A percentile compares a stretch with the other conserved stretches of the same genome.
Conservation (phyloP, 2,329 filamentous ascomycete genomes). For the Paraconiothyrium brasiliense region DNA sequence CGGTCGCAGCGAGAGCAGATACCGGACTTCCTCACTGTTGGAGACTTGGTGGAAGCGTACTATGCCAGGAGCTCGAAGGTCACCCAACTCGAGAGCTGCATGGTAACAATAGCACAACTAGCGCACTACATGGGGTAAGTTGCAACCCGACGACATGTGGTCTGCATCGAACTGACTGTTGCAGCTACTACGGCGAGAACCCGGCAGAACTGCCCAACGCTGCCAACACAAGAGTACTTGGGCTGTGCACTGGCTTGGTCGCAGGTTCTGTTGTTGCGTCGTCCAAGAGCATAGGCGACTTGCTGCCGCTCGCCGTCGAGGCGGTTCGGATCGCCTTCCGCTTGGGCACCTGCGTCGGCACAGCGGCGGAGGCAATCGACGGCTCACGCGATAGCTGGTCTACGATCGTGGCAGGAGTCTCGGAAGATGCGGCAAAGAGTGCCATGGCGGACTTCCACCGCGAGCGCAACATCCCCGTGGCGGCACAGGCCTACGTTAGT, state of each 20-base stretch:
- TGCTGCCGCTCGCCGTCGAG: conserved; percentile 71
- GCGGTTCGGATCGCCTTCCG: conserved; percentile 73
- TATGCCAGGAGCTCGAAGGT: conserved; percentile 66
- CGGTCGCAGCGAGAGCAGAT: conserved; percentile 66
- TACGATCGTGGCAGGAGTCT: conserved; percentile 68
- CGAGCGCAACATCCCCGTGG: conserved; percentile 60
- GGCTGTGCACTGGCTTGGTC: conserved; percentile 74
- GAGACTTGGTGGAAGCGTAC: conserved; percentile 72
- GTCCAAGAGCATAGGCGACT: conserved; percentile 67
- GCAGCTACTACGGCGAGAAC: conserved; percentile 60
- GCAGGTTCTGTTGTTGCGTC: conserved; percentile 74
- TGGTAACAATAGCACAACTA: conserved; percentile 72
- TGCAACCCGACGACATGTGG: not conserved
- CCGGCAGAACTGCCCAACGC: conserved; percentile 61
- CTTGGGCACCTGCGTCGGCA: conserved; percentile 61
- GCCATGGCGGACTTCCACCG: conserved; percentile 68
- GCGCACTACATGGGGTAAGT: conserved; percentile 75
- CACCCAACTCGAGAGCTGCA: conserved; percentile 70
- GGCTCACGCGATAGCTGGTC: conserved; percentile 72
- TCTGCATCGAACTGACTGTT: conserved; percentile 27
- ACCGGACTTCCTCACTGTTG: conserved; percentile 69
- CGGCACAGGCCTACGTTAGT: conserved; percentile 65
- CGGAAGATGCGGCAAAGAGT: conserved; percentile 61
- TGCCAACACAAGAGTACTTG: conserved; percentile 64
- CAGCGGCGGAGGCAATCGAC: conserved; percentile 57